A percentile compares a stretch with the other conserved stretches of the same genome.
phyloP scores from a whole-genome alignment of 306 rosid species.

The Dryas octopetala region DNA sequence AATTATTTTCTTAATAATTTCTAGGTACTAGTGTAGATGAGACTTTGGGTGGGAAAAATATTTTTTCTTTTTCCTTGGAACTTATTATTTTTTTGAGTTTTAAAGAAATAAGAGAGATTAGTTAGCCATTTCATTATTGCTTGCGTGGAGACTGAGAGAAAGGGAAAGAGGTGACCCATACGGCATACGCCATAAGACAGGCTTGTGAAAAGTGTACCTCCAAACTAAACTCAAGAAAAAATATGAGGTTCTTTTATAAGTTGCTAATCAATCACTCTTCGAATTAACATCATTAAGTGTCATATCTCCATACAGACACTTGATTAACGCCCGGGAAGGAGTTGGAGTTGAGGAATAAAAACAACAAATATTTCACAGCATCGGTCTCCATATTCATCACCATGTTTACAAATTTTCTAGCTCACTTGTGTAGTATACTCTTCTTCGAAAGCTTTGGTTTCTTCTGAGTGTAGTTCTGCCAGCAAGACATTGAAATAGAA shows the following conservation, averaged over 20 bases:
- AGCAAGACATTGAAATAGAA: conserved; percentile 4
- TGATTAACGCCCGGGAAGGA: not conserved
- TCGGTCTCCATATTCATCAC: not conserved
- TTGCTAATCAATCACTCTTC: not conserved
- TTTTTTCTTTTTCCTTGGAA: no score
- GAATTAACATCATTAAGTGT: not conserved
- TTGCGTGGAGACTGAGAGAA: no score
- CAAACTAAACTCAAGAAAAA: not conserved
- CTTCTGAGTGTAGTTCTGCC: conserved; percentile 68
- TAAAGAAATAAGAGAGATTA: no score
- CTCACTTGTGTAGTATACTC: conserved; percentile 82
- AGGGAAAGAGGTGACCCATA: no score
- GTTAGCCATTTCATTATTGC: no score
- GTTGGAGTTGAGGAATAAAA: not conserved
- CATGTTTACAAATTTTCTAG: conserved; percentile 2
- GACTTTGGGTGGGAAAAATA: no score
- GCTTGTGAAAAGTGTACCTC: no score
- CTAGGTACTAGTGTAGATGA: no score
- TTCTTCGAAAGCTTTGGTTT: conserved; percentile 69
- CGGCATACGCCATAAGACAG: no score
- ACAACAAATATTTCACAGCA: no score
- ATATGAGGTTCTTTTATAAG: not conserved
- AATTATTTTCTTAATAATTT: no score
- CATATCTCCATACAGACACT: not conserved
- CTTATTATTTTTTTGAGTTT: no score